Conservation (phyloP, 805 yeast species). For the Cyberlindnera subsufficiens region DNA sequence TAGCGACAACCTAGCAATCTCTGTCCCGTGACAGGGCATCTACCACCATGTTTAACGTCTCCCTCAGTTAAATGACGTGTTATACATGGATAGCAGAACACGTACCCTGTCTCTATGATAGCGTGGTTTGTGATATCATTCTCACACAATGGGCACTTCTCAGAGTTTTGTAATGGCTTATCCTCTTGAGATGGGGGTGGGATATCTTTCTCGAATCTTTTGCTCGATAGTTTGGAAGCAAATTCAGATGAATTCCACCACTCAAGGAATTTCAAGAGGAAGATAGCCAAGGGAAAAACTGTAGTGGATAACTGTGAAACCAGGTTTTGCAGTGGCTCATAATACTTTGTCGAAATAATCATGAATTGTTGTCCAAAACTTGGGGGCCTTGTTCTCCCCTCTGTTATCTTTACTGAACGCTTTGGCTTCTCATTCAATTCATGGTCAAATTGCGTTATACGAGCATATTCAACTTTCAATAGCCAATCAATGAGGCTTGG, state of each 20-base stretch:
- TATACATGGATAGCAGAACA: slow-evolving; percentile 85
- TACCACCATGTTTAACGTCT: slow-evolving; percentile 46
- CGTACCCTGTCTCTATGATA: slow-evolving; percentile 85
- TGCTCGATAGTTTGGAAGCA: slow-evolving; percentile 48
- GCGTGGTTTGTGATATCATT: slow-evolving; percentile 70
- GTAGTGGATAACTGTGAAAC: slow-evolving; percentile 26
- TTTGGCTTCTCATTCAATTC: slow-evolving; percentile 15
- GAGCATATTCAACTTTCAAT: slow-evolving; percentile 57
- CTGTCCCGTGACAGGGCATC: slow-evolving; percentile 81
- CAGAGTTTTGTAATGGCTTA: slow-evolving; percentile 26
- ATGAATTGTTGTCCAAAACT: slow-evolving; percentile 20
- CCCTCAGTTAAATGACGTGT: slow-evolving; percentile 51
- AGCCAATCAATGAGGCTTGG: slow-evolving; percentile 58
- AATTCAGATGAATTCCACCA: slow-evolving; percentile 89
- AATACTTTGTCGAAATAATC: slow-evolving; percentile 6
- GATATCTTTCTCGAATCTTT: slow-evolving; percentile 36
- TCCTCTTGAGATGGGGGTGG: slow-evolving; percentile 28
- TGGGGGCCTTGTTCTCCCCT: slow-evolving; percentile 18
- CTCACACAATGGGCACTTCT: slow-evolving; percentile 65
- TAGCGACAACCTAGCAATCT: slow-evolving; percentile 66
- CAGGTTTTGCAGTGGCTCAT: slow-evolving; percentile 12
- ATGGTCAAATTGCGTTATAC: slow-evolving; percentile 25
- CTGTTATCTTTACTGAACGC: background rate
- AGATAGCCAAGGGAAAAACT: slow-evolving; percentile 75
- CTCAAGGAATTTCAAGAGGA: slow-evolving; percentile 75